Evolutionary conservation across 345 rosid species (phyloP).

Genomic region (Aquilaria sinensis): DNA sequence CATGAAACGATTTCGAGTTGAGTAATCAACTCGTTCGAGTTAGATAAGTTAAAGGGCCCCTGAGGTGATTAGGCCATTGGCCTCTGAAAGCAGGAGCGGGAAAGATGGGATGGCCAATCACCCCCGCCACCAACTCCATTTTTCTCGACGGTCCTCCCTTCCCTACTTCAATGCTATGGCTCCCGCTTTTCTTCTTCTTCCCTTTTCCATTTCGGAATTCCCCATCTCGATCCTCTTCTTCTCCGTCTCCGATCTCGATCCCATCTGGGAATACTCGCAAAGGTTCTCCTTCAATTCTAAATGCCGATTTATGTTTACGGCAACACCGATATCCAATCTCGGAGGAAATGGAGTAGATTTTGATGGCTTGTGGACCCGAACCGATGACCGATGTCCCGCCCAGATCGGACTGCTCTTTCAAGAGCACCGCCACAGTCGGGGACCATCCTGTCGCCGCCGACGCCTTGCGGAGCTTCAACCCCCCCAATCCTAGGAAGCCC

Average conservation of each 20-base stretch:
- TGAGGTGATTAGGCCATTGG: no score
- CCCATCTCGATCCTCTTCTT: no score
- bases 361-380: constrained; percentile 12
- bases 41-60: no score
- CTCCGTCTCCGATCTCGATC: no score
- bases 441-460: constrained; percentile 30
- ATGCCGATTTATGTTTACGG: no score
- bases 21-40: no score
- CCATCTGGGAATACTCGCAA: no score
- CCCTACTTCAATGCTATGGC: constrained; percentile 22
- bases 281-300: no score
- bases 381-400: constrained; percentile 44
- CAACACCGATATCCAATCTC: no score
- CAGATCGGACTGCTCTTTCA: constrained; percentile 20
- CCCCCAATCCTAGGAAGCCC: constrained; percentile 38
- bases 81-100: no score
- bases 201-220: background rate
- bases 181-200: constrained; percentile 8
- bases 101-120: no score
- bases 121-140: background rate
- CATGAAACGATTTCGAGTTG: no score
- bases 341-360: background rate
- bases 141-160: constrained; percentile 33
- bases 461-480: constrained; percentile 24
- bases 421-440: constrained; percentile 15